Evolutionary conservation across 768 basidiomycete genomes (phyloP).

Genomic region (Psilocybe azurescens): DNA sequence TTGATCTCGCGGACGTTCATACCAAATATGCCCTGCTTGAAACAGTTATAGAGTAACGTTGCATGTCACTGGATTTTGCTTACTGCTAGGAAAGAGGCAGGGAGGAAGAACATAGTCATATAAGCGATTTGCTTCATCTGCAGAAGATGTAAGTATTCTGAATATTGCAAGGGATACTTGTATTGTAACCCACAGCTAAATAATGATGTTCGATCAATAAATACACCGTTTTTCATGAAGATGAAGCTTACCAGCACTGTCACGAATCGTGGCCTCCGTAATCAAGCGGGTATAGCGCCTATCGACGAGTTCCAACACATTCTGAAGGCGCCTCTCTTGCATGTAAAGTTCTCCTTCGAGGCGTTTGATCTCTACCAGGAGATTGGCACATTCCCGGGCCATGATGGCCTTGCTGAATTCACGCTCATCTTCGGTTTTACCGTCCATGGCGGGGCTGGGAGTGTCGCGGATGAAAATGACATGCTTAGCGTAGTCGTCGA

Average conservation of each 20-base stretch:
- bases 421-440: constrained; percentile 31
- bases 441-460: constrained; percentile 57
- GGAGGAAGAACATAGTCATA: constrained; percentile 66
- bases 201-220: neutral
- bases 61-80: constrained; percentile 15
- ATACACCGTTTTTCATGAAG: neutral
- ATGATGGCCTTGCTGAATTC: constrained; percentile 38
- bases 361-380: constrained; percentile 56
- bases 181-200: constrained; percentile 24
- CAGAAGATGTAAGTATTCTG: constrained; percentile 2
- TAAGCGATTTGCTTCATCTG: constrained; percentile 66
- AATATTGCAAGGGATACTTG: neutral
- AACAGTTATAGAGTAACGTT: neutral
- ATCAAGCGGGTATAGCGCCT: constrained; percentile 55
- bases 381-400: constrained; percentile 51
- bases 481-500: constrained; percentile 59
- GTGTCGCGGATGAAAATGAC: constrained; percentile 55
- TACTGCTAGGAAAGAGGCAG: constrained; percentile 58
- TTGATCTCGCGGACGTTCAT: constrained; percentile 61
- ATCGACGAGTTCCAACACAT: constrained; percentile 61
- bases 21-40: constrained; percentile 54
- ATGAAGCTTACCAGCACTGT: constrained; percentile 49
- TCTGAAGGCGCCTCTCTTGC: constrained; percentile 55
- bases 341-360: constrained; percentile 43
- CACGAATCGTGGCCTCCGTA: constrained; percentile 55